phyloP scores from a whole-genome alignment of 163 green algal species.

The Prototheca wickerhamii region DNA sequence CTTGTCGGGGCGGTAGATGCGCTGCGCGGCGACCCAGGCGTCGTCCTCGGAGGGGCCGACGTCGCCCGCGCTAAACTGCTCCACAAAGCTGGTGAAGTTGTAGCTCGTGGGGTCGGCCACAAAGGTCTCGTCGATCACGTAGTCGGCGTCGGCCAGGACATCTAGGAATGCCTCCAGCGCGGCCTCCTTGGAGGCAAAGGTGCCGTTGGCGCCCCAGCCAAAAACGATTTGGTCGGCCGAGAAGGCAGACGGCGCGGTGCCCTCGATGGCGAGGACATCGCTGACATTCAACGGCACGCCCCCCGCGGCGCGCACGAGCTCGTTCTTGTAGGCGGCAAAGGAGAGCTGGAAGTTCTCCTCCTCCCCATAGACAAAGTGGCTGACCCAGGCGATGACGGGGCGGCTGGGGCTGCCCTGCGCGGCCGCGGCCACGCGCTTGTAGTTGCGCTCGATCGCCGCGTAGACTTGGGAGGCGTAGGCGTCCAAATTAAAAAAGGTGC shows the following conservation, averaged over 20 bases:
- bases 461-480: conserved; percentile 51
- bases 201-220: conserved; percentile 22
- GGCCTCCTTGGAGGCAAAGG: conserved; percentile 20
- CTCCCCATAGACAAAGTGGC: conserved; percentile 14
- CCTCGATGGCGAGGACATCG: conserved; percentile 2
- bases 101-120: conserved; percentile 26
- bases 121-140: conserved; percentile 66
- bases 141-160: conserved; percentile 27
- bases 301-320: conserved; percentile 41
- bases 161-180: conserved; percentile 31
- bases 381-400: conserved; percentile 26
- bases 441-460: conserved; percentile 31
- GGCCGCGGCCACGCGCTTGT: conserved; percentile 15
- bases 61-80: conserved; percentile 17
- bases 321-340: conserved; percentile 48
- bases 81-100: conserved; percentile 21
- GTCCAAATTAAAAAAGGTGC: conserved; percentile 83
- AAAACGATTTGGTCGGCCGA: conserved; percentile 28
- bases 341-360: conserved; percentile 34
- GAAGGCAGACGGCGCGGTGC: conserved; percentile 5
- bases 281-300: conserved; percentile 21
- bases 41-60: not conserved
- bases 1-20: conserved; percentile 34
- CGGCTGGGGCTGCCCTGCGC: not conserved
- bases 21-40: not conserved